These are phyloP conservation scores for Mycena sanguinolenta DNA, from an alignment of 768 basidiomycete genomes.

Conservation along the genomic window DNA sequence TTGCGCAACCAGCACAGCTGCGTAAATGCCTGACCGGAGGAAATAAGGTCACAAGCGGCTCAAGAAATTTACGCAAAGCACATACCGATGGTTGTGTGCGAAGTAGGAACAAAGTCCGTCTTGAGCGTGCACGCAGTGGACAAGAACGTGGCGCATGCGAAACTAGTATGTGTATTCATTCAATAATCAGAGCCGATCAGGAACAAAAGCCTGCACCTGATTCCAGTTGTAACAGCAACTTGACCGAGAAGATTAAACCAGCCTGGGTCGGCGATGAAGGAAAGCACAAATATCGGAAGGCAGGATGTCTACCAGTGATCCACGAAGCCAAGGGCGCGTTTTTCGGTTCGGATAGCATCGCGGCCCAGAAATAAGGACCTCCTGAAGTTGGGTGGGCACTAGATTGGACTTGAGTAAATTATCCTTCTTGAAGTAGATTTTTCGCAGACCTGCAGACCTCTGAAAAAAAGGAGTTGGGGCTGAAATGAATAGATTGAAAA, in stretches of 20 bases:
- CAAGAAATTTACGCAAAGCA: constrained; percentile 26
- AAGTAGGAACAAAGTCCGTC: constrained; percentile 68
- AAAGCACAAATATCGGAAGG: neutral
- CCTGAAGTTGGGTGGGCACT: constrained; percentile 81
- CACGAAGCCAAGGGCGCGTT: constrained; percentile 78
- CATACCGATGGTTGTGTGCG: constrained; percentile 72
- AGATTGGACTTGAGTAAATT: constrained; percentile 27
- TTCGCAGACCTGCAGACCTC: constrained; percentile 62
- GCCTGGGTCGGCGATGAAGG: constrained; percentile 45
- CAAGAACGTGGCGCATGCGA: constrained; percentile 76
- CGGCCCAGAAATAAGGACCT: constrained; percentile 88
- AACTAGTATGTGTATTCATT: constrained; percentile 51
- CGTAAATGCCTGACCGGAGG: constrained; percentile 61
- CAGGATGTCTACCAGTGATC: constrained; percentile 63
- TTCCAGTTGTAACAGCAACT: constrained; percentile 83
- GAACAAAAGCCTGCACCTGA: constrained; percentile 55
- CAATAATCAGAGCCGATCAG: neutral
- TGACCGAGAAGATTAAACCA: constrained; percentile 85
- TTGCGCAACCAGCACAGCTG: constrained; percentile 76
- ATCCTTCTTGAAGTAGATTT: neutral
- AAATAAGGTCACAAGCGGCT: neutral
- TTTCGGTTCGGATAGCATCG: constrained; percentile 72
- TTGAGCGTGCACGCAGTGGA: constrained; percentile 73
- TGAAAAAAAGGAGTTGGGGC: constrained; percentile 33
- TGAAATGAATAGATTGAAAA: neutral